These are phyloP conservation scores for Hymenoscyphus infarciens DNA, from an alignment of 2,329 filamentous ascomycete genomes.

Conservation along the genomic window DNA sequence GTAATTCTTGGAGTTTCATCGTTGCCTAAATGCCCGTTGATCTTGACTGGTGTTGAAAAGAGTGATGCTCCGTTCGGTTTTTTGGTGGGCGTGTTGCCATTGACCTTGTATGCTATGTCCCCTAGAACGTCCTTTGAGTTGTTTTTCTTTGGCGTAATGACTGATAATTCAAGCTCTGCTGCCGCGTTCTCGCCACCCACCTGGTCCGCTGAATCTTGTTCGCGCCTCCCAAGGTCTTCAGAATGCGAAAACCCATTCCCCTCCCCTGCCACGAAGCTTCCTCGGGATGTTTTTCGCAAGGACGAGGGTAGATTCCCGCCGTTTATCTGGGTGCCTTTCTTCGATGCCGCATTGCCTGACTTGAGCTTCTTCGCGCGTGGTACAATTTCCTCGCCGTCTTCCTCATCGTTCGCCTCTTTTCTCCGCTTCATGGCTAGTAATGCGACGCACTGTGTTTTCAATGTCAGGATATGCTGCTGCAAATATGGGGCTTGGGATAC, in stretches of 20 bases:
- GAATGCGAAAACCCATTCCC: not conserved
- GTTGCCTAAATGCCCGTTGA: conserved; percentile 13
- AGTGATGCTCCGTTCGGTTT: conserved; percentile 25
- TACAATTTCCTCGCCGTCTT: conserved; percentile 12
- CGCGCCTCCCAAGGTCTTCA: not conserved
- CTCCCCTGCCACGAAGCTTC: not conserved
- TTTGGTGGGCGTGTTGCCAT: conserved; percentile 25
- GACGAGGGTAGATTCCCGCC: not conserved
- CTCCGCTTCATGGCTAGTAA: conserved; percentile 22
- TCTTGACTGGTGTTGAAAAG: conserved; percentile 33
- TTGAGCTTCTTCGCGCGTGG: not conserved
- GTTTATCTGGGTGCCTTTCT: not conserved
- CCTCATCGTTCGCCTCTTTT: conserved; percentile 15
- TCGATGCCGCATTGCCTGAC: not conserved
- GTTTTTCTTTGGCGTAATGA: conserved; percentile 8
- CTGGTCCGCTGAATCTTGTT: not conserved
- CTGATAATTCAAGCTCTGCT: not conserved
- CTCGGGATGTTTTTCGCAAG: not conserved
- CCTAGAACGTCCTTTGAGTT: not conserved
- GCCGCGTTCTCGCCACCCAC: not conserved
- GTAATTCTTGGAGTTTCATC: conserved; percentile 30
- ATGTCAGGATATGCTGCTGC: not conserved
- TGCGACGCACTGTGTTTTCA: not conserved
- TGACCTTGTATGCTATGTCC: not conserved
- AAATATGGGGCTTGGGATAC: not conserved